Percentiles rank a stretch among this genome's conserved stretches.
Evolutionary conservation across 73 alveolate species (phyloP).

Genomic region (Stentor coeruleus): DNA sequence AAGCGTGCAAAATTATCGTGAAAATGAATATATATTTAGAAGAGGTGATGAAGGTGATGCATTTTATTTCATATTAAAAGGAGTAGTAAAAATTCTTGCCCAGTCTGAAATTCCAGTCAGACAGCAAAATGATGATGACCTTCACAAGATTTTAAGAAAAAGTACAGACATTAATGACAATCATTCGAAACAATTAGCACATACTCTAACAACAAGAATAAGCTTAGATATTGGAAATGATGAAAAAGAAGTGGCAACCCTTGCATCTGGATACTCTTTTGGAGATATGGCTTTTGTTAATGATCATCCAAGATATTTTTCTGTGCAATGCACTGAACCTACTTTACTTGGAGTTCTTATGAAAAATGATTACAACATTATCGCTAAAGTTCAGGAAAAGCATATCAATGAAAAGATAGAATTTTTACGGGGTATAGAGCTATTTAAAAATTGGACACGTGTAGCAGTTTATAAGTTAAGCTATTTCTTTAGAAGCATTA

Average conservation of each 20-base stretch:
- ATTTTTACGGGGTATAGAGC: background rate
- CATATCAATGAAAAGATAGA: slow-evolving; percentile 13
- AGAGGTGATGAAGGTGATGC: slow-evolving; percentile 6
- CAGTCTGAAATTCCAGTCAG: background rate
- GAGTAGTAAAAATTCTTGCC: background rate
- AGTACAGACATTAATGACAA: background rate
- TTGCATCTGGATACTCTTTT: slow-evolving; percentile 13
- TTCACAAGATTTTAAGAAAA: background rate
- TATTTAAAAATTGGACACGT: background rate
- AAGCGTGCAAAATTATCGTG: background rate
- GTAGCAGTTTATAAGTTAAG: background rate
- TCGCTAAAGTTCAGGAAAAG: background rate
- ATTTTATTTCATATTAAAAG: background rate
- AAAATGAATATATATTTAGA: slow-evolving; percentile 5
- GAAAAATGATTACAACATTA: slow-evolving; percentile 1
- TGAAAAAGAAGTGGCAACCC: background rate
- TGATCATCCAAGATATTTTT: background rate
- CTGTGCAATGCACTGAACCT: slow-evolving; percentile 10
- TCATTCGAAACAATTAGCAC: background rate
- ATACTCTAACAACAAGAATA: background rate
- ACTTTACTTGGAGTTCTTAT: background rate
- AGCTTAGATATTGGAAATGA: background rate
- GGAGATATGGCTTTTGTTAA: slow-evolving; percentile 23
- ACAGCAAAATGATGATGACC: background rate
- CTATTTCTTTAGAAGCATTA: background rate